These are phyloP conservation scores for Hyphodiscus hymeniophilus DNA, from an alignment of 495 filamentous ascomycete species.

Conservation along the genomic window DNA sequence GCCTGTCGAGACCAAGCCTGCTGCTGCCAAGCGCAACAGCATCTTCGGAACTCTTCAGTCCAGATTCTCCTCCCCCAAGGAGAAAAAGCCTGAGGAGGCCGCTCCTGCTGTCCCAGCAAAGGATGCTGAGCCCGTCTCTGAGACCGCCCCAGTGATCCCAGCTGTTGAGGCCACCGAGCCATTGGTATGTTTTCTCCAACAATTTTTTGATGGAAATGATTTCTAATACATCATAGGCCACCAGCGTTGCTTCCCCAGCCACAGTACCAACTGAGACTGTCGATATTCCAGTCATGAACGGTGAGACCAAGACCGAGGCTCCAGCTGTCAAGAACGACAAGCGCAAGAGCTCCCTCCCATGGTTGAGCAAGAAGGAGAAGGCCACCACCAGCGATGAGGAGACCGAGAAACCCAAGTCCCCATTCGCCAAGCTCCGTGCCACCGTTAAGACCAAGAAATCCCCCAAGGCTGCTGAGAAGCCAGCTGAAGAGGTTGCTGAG, in stretches of 20 bases:
- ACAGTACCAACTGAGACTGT: slow-evolving; percentile 31
- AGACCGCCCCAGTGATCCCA: slow-evolving; percentile 49
- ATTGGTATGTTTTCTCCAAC: slow-evolving; percentile 17
- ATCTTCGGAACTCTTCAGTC: slow-evolving; percentile 35
- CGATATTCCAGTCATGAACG: slow-evolving; percentile 27
- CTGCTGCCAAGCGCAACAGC: slow-evolving; percentile 29
- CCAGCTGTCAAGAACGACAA: slow-evolving; percentile 38
- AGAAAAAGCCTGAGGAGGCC: slow-evolving; percentile 42
- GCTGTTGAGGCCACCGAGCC: slow-evolving; percentile 48
- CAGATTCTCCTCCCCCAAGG: slow-evolving; percentile 40
- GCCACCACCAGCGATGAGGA: slow-evolving; percentile 35
- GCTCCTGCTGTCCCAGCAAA: slow-evolving; percentile 28
- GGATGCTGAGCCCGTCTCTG: slow-evolving; percentile 34
- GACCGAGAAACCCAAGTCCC: slow-evolving; percentile 41
- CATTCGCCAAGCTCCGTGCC: slow-evolving; percentile 50
- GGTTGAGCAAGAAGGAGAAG: slow-evolving; percentile 45
- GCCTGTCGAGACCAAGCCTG: slow-evolving; percentile 21
- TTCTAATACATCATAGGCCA: slow-evolving; percentile 12
- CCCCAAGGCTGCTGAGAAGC: slow-evolving; percentile 25
- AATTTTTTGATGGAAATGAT: too few species aligned
- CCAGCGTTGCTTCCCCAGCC: slow-evolving; percentile 37
- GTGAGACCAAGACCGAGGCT: slow-evolving; percentile 35
- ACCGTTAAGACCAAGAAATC: slow-evolving; percentile 43
- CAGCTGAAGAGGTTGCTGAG: slow-evolving; percentile 33
- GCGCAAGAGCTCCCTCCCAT: slow-evolving; percentile 49